phyloP scores from a whole-genome alignment of 371 early-diverging fungal genomes.

The Rhizopus sp. region DNA sequence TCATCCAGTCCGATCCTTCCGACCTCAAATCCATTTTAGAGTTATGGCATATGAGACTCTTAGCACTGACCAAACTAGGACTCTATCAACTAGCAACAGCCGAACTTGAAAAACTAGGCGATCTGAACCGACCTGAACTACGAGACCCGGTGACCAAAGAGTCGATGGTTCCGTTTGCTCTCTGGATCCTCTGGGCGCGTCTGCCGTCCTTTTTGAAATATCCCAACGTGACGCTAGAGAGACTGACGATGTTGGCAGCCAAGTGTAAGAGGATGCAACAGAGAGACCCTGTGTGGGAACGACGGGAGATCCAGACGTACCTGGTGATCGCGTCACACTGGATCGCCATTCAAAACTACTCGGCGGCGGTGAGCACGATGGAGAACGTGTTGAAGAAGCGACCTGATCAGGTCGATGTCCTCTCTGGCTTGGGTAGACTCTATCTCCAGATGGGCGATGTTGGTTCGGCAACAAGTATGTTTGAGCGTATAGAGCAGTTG shows the following conservation, averaged over 20 bases:
- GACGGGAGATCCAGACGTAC: constrained; percentile 53
- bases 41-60: constrained; percentile 60
- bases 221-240: constrained; percentile 48
- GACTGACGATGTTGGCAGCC: constrained; percentile 53
- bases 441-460: constrained; percentile 65
- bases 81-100: constrained; percentile 62
- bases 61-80: constrained; percentile 55
- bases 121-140: constrained; percentile 50
- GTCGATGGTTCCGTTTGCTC: constrained; percentile 58
- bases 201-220: constrained; percentile 56
- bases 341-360: constrained; percentile 51
- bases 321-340: constrained; percentile 56
- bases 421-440: constrained; percentile 56
- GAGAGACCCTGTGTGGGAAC: constrained; percentile 35
- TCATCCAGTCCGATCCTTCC: constrained; percentile 45
- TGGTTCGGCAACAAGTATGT: constrained; percentile 42
- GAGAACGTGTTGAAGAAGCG: constrained; percentile 21
- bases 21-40: constrained; percentile 18
- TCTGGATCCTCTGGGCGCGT: constrained; percentile 53
- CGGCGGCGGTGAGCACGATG: constrained; percentile 47
- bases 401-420: constrained; percentile 42
- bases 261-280: constrained; percentile 53
- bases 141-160: constrained; percentile 30
- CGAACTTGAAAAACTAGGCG: constrained; percentile 62
- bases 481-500: constrained; percentile 34